A percentile compares a stretch with the other conserved stretches of the same genome.
Conservation (phyloP, 345 rosid species). For the Bretschneidera sinensis region DNA sequence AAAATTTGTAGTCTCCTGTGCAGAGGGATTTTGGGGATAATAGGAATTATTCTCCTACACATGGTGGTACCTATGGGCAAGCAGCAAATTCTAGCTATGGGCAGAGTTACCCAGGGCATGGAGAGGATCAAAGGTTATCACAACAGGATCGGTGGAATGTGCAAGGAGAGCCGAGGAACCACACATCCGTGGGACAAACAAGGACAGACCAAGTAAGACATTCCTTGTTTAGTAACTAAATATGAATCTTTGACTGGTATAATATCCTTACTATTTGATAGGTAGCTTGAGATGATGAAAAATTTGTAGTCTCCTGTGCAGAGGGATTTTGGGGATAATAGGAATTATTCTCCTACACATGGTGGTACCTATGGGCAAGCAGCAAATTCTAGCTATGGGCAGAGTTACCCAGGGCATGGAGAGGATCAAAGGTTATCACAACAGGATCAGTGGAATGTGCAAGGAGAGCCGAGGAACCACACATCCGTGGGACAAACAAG, state of each 20-base stretch:
- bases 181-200: conserved; percentile 33
- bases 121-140: conserved; percentile 26
- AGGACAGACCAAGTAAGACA: conserved; percentile 22
- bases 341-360: no score
- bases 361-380: no score
- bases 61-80: no score
- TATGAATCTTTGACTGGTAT: no score
- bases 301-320: no score
- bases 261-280: background rate
- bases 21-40: no score
- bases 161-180: conserved; percentile 39
- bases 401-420: conserved; percentile 9
- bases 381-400: conserved; percentile 24
- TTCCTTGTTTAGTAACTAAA: background rate
- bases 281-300: background rate
- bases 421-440: conserved; percentile 31
- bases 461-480: conserved; percentile 38
- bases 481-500: conserved; percentile 36
- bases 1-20: no score
- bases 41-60: no score
- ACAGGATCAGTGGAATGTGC: conserved; percentile 33
- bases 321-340: no score
- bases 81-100: conserved; percentile 25
- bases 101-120: conserved; percentile 15
- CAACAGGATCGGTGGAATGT: conserved; percentile 35